Percentiles rank a stretch among this genome's conserved stretches.
These are phyloP conservation scores for Scopulariopsis brevicaulis DNA, from an alignment of 2,329 filamentous ascomycete genomes.

Conservation along the genomic window DNA sequence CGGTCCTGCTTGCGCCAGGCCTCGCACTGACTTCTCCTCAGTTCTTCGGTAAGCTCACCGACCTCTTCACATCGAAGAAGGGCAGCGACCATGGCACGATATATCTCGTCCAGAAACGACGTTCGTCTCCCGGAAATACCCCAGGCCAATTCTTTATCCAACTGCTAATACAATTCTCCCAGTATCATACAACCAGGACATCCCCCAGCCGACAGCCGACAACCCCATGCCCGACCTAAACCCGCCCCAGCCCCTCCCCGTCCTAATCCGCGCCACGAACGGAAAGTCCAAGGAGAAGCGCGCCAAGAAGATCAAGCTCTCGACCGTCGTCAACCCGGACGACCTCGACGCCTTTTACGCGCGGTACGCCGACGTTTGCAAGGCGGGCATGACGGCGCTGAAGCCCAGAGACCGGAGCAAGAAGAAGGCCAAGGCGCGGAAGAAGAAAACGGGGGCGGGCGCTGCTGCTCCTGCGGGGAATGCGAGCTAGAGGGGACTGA, in stretches of 20 bases:
- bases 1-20: not conserved
- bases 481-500: not conserved
- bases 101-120: conserved; percentile 65
- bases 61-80: conserved; percentile 57
- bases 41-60: conserved; percentile 10
- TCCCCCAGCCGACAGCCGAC: conserved; percentile 28
- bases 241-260: conserved; percentile 48
- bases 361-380: conserved; percentile 83
- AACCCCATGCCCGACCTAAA: conserved; percentile 49
- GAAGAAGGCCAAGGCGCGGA: conserved; percentile 69
- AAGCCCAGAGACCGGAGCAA: conserved; percentile 92
- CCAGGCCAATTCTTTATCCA: not conserved
- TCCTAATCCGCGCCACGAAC: conserved; percentile 78
- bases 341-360: conserved; percentile 72
- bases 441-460: conserved; percentile 39
- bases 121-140: conserved; percentile 30
- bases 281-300: conserved; percentile 53
- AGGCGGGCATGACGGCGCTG: conserved; percentile 73
- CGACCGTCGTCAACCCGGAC: conserved; percentile 68
- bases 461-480: conserved; percentile 5
- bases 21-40: conserved; percentile 16
- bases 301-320: conserved; percentile 58
- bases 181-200: conserved; percentile 33
- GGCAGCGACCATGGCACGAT: conserved; percentile 63
- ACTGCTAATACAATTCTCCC: not conserved